Evolutionary conservation across 306 rosid species (phyloP), one percentile per base, ranked within the genome.

Genomic region (Pterocarpus santalinus): DNA sequence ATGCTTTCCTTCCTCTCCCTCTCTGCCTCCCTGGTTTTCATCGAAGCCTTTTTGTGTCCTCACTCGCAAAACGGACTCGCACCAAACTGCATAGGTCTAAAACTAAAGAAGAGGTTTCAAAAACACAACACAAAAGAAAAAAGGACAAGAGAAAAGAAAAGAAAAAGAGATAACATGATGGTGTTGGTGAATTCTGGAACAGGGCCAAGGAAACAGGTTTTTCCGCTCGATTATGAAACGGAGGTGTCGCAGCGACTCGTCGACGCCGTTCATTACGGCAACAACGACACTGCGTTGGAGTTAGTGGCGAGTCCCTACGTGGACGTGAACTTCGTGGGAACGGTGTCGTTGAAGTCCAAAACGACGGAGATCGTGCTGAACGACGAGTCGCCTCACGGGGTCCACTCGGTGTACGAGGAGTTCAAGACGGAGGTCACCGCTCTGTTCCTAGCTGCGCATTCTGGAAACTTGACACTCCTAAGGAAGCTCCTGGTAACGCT

Each of bases 401-500:
- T 91, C 7, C 67, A 61, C 9, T 81, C 86, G 2, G 86, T 51
- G 13, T 85, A 81, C 78, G 87, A 91, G 79, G 93, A 91, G 86
- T 91, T 85, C 79, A 91, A 83, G 79, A 89, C 93, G 41, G 90
- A 88, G n/a, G 89, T 89, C 61, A 88, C 93, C 36, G 87, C 96
- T 61, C 84, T 91, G 79, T 89, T 91, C 47, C 80, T 91, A 43
- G 92, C 92, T 30, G 87, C 90, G 57, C 90, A 89, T 68, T 35
- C 88, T 8, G 93, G 92, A 68, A 89, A 91, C 75, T 73, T 83
- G 36, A n/a, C 51, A 5, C 87, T 91, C 14, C 75, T 88, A 4
- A 80, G 90, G 64, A 89, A 83, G 60, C 75, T 91, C 34, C 60
- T 89, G 92, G 96, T 90, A 79, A 63, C 36, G 22, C 46, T 64